A percentile compares a stretch with the other conserved stretches of the same genome.
These are phyloP conservation scores for Helicostylum pulchrum DNA, from an alignment of 192 early-diverging fungal genomes.

Conservation along the genomic window DNA sequence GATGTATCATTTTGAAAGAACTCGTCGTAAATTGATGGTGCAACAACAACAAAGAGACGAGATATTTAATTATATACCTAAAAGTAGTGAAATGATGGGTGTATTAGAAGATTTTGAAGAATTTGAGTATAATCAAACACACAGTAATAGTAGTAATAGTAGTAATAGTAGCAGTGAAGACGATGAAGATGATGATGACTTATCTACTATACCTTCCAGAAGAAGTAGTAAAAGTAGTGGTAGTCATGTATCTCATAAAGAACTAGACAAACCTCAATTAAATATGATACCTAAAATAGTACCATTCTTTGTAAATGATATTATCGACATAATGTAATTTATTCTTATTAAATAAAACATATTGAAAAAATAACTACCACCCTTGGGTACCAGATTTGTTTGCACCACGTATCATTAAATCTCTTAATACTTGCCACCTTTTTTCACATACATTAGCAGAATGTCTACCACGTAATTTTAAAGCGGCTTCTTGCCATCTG, in stretches of 20 bases:
- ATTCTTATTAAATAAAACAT: not conserved
- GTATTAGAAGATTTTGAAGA: slow-evolving; percentile 7
- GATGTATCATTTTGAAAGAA: slow-evolving; percentile 7
- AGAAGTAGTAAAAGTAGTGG: slow-evolving; percentile 9
- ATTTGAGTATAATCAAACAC: not conserved
- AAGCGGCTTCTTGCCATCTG: slow-evolving; percentile 10
- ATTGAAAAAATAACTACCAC: not conserved
- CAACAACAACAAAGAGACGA: slow-evolving; percentile 1
- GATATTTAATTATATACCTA: slow-evolving; percentile 12
- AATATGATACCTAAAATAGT: slow-evolving; percentile 10
- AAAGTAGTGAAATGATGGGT: slow-evolving; percentile 9
- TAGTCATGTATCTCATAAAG: slow-evolving; percentile 9
- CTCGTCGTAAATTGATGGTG: slow-evolving; percentile 4
- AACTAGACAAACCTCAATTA: not conserved
- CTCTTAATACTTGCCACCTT: slow-evolving; percentile 10
- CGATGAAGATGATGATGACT: not conserved
- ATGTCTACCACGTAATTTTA: slow-evolving; percentile 5
- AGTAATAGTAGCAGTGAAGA: not conserved
- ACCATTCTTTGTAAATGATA: slow-evolving; percentile 10
- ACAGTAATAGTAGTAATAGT: not conserved
- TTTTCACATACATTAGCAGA: slow-evolving; percentile 2
- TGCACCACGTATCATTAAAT: slow-evolving; percentile 14
- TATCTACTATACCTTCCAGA: not conserved
- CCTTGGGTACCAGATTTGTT: slow-evolving; percentile 2
- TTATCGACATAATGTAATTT: not conserved